phyloP scores from a whole-genome alignment of 495 filamentous ascomycete species.

The Penicillium canariense region DNA sequence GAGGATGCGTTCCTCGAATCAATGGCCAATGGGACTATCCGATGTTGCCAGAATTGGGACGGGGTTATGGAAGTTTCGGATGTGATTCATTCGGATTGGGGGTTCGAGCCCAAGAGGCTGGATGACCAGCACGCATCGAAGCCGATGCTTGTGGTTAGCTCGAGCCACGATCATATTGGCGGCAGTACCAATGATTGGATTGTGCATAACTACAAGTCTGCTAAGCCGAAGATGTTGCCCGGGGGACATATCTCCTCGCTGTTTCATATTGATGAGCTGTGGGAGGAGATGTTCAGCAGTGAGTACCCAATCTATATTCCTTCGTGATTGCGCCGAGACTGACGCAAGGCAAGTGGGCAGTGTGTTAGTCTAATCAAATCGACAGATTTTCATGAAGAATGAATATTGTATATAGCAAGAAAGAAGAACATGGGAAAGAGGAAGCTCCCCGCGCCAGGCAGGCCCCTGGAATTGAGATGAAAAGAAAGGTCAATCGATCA shows the following conservation, averaged over 20 bases:
- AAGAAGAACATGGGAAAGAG: neutral
- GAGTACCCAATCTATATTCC: too few species aligned
- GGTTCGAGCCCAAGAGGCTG: slow-evolving; percentile 5
- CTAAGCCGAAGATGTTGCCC: neutral
- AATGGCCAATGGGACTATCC: slow-evolving; percentile 2
- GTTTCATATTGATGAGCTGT: slow-evolving; percentile 6
- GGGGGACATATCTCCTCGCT: slow-evolving; percentile 9
- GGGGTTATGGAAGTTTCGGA: slow-evolving; percentile 9
- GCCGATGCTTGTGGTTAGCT: slow-evolving; percentile 5
- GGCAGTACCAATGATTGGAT: slow-evolving; percentile 5
- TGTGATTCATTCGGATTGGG: slow-evolving; percentile 10
- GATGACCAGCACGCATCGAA: slow-evolving; percentile 8
- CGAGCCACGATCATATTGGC: slow-evolving; percentile 2
- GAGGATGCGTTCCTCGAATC: slow-evolving; percentile 1
- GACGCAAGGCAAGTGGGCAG: too few species aligned
- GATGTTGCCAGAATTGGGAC: slow-evolving; percentile 3
- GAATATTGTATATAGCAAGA: neutral
- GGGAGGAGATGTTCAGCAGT: slow-evolving; percentile 3
- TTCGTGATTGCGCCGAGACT: too few species aligned
- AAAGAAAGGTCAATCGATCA: too few species aligned
- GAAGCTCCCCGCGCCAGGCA: neutral
- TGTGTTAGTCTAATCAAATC: too few species aligned
- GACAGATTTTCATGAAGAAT: too few species aligned
- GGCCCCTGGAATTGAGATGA: too few species aligned
- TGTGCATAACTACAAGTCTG: slow-evolving; percentile 5